Evolutionary conservation across 2,329 filamentous ascomycete species (phyloP).

Genomic region (Fusarium austroafricanum): DNA sequence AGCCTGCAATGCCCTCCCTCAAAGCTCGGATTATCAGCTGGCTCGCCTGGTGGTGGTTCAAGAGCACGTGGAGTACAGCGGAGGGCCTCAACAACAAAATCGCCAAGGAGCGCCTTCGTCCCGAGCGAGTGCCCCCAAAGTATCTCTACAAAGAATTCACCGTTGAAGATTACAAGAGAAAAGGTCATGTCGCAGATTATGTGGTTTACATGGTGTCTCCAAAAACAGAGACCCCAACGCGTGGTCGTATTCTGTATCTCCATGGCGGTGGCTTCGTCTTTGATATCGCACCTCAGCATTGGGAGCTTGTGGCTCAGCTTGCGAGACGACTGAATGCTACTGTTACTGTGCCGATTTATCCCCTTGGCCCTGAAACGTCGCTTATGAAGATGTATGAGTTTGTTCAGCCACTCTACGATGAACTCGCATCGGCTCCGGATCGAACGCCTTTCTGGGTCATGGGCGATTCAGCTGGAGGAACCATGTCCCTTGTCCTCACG

Average conservation of each 20-base stretch:
- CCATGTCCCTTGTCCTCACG: conserved; percentile 48
- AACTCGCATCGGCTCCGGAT: conserved; percentile 46
- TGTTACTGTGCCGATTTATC: conserved; percentile 50
- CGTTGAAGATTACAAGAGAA: conserved; percentile 42
- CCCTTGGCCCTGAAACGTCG: conserved; percentile 48
- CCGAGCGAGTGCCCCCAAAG: conserved; percentile 38
- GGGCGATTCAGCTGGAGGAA: conserved; percentile 50
- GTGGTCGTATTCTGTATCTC: conserved; percentile 48
- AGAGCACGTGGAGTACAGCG: conserved; percentile 43
- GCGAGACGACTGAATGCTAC: conserved; percentile 48
- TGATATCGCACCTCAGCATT: conserved; percentile 46
- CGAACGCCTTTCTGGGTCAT: conserved; percentile 47
- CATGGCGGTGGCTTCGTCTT: conserved; percentile 50
- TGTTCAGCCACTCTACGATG: conserved; percentile 49
- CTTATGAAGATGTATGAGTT: conserved; percentile 50
- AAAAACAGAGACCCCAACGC: conserved; percentile 46
- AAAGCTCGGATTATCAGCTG: conserved; percentile 46
- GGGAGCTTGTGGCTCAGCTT: conserved; percentile 45
- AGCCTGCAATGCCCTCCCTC: conserved; percentile 43
- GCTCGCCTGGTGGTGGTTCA: conserved; percentile 45
- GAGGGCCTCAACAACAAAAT: conserved; percentile 44
- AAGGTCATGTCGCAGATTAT: conserved; percentile 24
- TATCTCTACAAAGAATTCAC: conserved; percentile 43
- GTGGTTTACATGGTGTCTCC: conserved; percentile 48
- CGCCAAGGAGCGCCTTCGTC: conserved; percentile 37